phyloP scores from a whole-genome alignment of 1,284 basidiomycete genomes.

The Cerioporus squamosus region DNA sequence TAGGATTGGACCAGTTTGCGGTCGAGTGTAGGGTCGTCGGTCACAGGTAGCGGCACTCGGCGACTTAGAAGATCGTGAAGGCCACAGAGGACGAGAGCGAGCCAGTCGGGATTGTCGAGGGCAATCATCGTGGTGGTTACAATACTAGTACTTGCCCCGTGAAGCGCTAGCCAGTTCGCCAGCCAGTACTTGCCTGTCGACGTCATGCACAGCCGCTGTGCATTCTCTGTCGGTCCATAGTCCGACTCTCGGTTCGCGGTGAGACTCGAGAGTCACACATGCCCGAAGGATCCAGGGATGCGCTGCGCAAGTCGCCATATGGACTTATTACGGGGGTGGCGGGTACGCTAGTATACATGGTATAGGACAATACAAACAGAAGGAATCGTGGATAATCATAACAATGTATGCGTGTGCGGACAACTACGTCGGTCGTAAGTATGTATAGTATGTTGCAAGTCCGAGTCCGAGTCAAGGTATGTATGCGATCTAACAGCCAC shows the following conservation, averaged over 20 bases:
- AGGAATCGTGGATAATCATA: constrained; percentile 4
- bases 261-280: too few relatives aligned
- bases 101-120: not conserved
- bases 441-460: not conserved
- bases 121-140: too few relatives aligned
- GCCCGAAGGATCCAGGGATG: too few relatives aligned
- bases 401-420: not conserved
- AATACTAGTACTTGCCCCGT: too few relatives aligned
- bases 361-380: constrained; percentile 23
- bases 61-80: not conserved
- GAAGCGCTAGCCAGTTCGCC: too few relatives aligned
- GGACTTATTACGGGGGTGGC: too few relatives aligned
- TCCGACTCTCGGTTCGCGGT: too few relatives aligned
- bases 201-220: too few relatives aligned
- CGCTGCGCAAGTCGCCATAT: too few relatives aligned
- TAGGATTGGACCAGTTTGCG: not conserved
- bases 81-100: not conserved
- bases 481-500: not conserved
- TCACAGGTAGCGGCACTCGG: not conserved
- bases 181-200: too few relatives aligned
- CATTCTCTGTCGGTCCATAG: too few relatives aligned
- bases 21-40: too few relatives aligned
- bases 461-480: constrained; percentile 4
- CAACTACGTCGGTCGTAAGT: not conserved
- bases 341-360: constrained; percentile 23